phyloP scores from a whole-genome alignment of 805 yeast species.

The Candida ortonii region DNA sequence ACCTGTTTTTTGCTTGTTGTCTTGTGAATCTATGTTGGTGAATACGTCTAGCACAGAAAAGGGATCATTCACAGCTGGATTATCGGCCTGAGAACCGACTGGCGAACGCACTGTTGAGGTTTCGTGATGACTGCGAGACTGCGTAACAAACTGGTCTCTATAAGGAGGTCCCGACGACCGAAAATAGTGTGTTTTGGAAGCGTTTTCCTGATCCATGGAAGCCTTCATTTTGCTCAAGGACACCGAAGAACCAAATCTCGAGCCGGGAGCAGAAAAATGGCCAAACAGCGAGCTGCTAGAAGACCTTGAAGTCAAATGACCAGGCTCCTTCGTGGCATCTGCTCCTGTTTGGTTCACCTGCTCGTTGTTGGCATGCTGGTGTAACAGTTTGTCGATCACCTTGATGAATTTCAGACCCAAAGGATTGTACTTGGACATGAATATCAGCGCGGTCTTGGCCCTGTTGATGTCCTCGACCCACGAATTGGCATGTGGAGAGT shows the following conservation, averaged over 20 bases:
- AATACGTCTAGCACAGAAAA: conserved; percentile 18
- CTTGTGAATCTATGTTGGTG: conserved; percentile 10
- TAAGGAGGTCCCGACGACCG: too few species aligned
- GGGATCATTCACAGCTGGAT: too few species aligned
- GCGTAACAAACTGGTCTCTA: too few species aligned
- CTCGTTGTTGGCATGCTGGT: conserved; percentile 5
- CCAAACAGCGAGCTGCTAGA: conserved; percentile 19
- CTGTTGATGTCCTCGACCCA: conserved; percentile 45
- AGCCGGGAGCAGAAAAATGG: conserved; percentile 8
- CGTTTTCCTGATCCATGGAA: too few species aligned
- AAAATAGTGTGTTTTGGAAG: too few species aligned
- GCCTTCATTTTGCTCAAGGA: conserved; percentile 11
- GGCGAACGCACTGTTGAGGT: too few species aligned
- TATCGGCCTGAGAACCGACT: too few species aligned
- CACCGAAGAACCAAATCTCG: conserved; percentile 12
- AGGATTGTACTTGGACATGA: conserved; percentile 40
- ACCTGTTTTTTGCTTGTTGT: background rate
- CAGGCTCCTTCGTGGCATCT: conserved; percentile 13
- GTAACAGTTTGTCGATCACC: conserved; percentile 41
- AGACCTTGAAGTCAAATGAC: too few species aligned
- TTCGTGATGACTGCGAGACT: too few species aligned
- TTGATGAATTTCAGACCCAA: conserved; percentile 45
- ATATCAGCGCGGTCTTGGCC: conserved; percentile 39
- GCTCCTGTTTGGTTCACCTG: background rate
- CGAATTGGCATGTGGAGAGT: conserved; percentile 39